phyloP scores from a whole-genome alignment of 2,329 filamentous ascomycete genomes.

The Aspergillus phoenicis region DNA sequence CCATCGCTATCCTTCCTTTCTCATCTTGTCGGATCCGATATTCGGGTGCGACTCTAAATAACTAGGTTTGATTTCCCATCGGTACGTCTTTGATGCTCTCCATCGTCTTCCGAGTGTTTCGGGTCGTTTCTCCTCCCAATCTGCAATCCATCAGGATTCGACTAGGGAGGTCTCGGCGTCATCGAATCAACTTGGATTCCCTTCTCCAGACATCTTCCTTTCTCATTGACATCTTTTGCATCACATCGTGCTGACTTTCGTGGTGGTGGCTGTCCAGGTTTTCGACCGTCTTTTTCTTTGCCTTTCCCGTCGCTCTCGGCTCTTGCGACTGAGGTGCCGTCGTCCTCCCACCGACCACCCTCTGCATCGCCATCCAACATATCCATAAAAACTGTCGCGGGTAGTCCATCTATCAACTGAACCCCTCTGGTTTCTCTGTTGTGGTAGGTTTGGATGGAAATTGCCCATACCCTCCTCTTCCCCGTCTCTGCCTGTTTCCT shows the following conservation, averaged over 20 bases:
- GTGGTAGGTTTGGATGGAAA: constrained; percentile 44
- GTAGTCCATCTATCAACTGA: constrained; percentile 35
- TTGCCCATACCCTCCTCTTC: constrained; percentile 30
- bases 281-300: constrained; percentile 28
- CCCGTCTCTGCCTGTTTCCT: constrained; percentile 26
- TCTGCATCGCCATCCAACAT: constrained; percentile 30
- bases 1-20: constrained; percentile 26
- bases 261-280: constrained; percentile 29
- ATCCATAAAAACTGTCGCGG: constrained; percentile 34
- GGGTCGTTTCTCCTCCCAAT: constrained; percentile 29
- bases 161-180: constrained; percentile 23
- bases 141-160: constrained; percentile 36
- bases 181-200: constrained; percentile 20
- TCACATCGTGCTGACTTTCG: constrained; percentile 31
- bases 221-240: constrained; percentile 19
- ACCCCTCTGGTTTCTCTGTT: constrained; percentile 31
- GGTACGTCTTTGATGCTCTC: constrained; percentile 37
- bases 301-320: constrained; percentile 37
- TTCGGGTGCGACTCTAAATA: constrained; percentile 36
- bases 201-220: constrained; percentile 20
- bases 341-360: constrained; percentile 32
- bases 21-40: constrained; percentile 22
- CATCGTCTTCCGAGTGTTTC: constrained; percentile 39
- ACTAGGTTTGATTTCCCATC: constrained; percentile 30
- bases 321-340: constrained; percentile 37